Base-by-base conservation (phyloP, 2,329 filamentous ascomycete genomes). In the Paecilomyces formosus region DNA sequence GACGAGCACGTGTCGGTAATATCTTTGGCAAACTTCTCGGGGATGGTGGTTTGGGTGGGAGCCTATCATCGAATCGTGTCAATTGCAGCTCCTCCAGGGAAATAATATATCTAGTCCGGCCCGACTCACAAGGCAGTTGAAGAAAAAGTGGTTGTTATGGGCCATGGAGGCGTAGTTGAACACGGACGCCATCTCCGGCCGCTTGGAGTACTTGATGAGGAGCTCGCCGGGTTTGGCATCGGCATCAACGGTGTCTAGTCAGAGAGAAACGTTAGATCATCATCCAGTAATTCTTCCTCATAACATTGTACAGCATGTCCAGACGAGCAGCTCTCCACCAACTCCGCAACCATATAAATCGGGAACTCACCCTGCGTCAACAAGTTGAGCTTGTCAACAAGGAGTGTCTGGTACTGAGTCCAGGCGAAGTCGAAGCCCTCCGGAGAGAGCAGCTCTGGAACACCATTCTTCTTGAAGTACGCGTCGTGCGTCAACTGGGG, bases 121-220 rank as follows among this genome's bases (percentile, higher is more conserved):
- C 39, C 18, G n/a, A 59, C 75, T 70, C 24, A 76, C 74, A 65
- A 81, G 66, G 64, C 73, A 74, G 62, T 76, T 76, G 70, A 79
- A 80, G 71, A 79, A 80, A 63, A 79, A 78, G 72, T 86, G 82
- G 75, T 86, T 97, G 84, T 97, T 97, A 82, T 90, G 88, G 58
- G 91, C 90, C 89, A 96, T 96, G 67, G 90, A 96, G 74, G 94
- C 94, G 74, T 95, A 85, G 83, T 97, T 99, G 86, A 99, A 99
- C 72, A 88, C 80, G 66, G 87, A 82, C 50, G 94, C 94, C 62
- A 84, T 81, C 65, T 82, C 81, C 52, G 93, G 88, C 69, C 94
- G 85, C 74, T 92, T 90, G 60, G 93, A 89, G 60, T 88, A 88
- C 69, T 85, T 81, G 69, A 93, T 81, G 70, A 89, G 76, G 70